Percentiles rank a stretch among this genome's conserved stretches.
Evolutionary conservation across 345 rosid species (phyloP).

Genomic region (Populus deltoides): DNA sequence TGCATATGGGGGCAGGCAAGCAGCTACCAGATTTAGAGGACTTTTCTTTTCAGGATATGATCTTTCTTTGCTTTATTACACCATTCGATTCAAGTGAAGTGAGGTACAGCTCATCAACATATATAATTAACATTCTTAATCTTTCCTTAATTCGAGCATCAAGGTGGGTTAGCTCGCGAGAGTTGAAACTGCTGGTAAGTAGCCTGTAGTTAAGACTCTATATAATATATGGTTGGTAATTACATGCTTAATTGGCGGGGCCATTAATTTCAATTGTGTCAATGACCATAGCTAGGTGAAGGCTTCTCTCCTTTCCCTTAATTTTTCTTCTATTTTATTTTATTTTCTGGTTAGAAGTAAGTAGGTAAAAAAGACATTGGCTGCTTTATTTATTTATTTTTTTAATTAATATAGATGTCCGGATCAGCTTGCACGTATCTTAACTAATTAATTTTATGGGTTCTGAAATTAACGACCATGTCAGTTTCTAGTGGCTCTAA

Average conservation of each 20-base stretch:
- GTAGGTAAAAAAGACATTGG: too few species aligned
- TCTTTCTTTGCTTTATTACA: neutral
- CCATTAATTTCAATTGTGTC: neutral
- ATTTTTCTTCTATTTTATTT: too few species aligned
- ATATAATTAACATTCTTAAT: neutral
- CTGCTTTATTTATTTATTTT: too few species aligned
- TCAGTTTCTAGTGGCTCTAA: too few species aligned
- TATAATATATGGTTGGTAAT: neutral
- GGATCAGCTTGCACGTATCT: too few species aligned
- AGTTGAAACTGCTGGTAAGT: slow-evolving; percentile 3
- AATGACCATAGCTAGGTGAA: too few species aligned
- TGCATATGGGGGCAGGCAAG: neutral
- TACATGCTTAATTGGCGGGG: neutral
- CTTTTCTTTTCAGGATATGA: neutral
- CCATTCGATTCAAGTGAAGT: slow-evolving; percentile 1
- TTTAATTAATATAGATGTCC: too few species aligned
- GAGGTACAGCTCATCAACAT: slow-evolving; percentile 22
- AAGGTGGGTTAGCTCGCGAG: neutral
- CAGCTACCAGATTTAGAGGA: slow-evolving; percentile 28
- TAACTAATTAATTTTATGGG: too few species aligned
- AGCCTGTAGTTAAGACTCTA: neutral
- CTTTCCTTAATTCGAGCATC: neutral
- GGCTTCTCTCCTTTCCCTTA: too few species aligned
- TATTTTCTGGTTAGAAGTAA: too few species aligned
- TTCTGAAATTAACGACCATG: too few species aligned